Conservation (phyloP, 345 rosid species). For the Kernera saxatilis region DNA sequence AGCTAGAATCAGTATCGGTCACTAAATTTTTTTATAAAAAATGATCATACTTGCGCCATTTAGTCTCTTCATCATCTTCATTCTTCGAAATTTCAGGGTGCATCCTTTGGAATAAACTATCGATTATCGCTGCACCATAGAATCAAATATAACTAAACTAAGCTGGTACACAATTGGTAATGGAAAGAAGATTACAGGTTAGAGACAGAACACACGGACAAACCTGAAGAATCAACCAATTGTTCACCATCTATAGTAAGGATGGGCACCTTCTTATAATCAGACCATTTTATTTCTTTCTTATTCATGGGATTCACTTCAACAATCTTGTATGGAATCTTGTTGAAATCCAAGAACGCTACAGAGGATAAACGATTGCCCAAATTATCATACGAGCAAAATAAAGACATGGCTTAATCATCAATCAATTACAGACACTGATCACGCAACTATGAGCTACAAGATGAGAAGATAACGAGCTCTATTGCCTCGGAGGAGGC, state of each 20-base stretch:
- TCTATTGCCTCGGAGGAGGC: too few relatives aligned
- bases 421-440: too few relatives aligned
- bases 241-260: constrained; percentile 73
- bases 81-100: constrained; percentile 39
- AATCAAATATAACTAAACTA: constrained; percentile 3
- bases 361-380: neutral
- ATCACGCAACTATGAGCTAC: too few relatives aligned
- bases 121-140: constrained; percentile 55
- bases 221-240: constrained; percentile 94
- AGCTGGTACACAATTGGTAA: neutral
- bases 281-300: constrained; percentile 96
- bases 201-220: neutral
- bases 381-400: neutral
- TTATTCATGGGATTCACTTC: constrained; percentile 88
- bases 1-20: neutral
- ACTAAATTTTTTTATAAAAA: neutral
- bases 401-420: neutral
- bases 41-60: constrained; percentile 66
- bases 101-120: constrained; percentile 52
- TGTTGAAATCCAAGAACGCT: constrained; percentile 88
- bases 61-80: constrained; percentile 60
- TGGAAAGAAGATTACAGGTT: neutral
- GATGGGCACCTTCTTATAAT: constrained; percentile 90
- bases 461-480: neutral
- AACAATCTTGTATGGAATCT: constrained; percentile 82